These are phyloP conservation scores for Dendrocalamus latiflorus DNA, from an alignment of 202 grass and related monocot species.

Conservation along the genomic window DNA sequence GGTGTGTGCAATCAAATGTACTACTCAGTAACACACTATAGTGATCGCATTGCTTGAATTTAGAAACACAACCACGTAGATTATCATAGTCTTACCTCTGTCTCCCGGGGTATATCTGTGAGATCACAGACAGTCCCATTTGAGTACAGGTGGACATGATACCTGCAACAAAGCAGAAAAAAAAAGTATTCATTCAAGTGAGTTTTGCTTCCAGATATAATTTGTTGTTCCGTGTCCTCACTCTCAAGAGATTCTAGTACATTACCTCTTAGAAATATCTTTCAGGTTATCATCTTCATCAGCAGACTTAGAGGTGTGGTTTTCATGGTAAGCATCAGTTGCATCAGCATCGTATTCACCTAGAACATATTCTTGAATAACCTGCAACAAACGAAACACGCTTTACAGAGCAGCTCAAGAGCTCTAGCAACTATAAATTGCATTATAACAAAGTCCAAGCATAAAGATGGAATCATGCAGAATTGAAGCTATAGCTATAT, in stretches of 20 bases:
- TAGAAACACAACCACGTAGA: not conserved
- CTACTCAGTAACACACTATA: not conserved
- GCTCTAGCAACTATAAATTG: not conserved
- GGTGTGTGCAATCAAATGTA: not conserved
- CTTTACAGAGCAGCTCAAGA: not conserved
- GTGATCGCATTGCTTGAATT: not conserved
- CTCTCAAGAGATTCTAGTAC: not conserved
- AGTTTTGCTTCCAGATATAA: not conserved
- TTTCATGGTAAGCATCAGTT: constrained; percentile 60
- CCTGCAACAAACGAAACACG: constrained; percentile 31
- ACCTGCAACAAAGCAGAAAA: constrained; percentile 43
- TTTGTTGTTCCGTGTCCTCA: not conserved
- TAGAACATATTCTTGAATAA: constrained; percentile 95
- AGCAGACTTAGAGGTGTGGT: constrained; percentile 45
- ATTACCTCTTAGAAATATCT: constrained; percentile 77
- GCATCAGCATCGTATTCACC: constrained; percentile 69
- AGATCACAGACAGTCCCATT: constrained; percentile 94
- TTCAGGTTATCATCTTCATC: constrained; percentile 42
- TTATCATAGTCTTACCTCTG: constrained; percentile 50
- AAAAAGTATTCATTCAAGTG: not conserved
- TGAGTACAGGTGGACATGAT: constrained; percentile 83
- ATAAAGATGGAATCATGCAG: too few relatives aligned
- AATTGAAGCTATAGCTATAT: too few relatives aligned
- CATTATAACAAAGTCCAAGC: not conserved
- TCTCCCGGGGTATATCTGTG: constrained; percentile 66